Conservation (phyloP, 2,329 filamentous ascomycete species). For the Penicillium rolfsii region DNA sequence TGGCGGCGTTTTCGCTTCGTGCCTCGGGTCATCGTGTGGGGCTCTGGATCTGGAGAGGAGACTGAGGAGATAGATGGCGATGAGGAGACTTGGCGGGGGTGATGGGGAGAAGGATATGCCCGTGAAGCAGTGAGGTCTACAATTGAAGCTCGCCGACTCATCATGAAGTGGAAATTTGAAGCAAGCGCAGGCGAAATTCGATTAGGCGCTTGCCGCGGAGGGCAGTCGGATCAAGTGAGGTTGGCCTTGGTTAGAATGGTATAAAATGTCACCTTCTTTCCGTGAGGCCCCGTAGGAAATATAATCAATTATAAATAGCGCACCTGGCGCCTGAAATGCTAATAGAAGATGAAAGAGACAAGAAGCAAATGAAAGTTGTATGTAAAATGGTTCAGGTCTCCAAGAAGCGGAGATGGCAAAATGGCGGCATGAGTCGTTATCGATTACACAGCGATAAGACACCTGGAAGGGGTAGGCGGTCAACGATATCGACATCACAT, state of each 20-base stretch:
- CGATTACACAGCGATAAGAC: slow-evolving; percentile 14
- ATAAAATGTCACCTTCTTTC: background rate
- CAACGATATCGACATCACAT: background rate
- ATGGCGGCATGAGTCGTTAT: slow-evolving; percentile 3
- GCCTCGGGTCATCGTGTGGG: slow-evolving; percentile 5
- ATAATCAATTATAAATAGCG: background rate
- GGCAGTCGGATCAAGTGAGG: background rate
- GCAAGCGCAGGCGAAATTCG: background rate
- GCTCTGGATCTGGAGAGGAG: slow-evolving; percentile 1
- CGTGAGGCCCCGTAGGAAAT: background rate
- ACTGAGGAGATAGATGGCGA: background rate
- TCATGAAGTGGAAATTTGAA: background rate
- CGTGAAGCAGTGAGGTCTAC: slow-evolving; percentile 21
- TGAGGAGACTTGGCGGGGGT: background rate
- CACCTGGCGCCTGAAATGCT: background rate
- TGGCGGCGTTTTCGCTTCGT: slow-evolving; percentile 22
- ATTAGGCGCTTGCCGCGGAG: background rate
- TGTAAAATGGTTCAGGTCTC: no score
- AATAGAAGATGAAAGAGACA: background rate
- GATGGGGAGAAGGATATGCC: background rate
- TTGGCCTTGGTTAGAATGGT: no score
- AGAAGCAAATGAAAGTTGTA: background rate
- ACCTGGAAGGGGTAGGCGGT: slow-evolving; percentile 18
- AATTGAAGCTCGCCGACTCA: slow-evolving; percentile 23
- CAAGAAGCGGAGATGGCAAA: background rate